Base-by-base conservation (phyloP, 345 rosid species). In the Boechera divaricarpa region DNA sequence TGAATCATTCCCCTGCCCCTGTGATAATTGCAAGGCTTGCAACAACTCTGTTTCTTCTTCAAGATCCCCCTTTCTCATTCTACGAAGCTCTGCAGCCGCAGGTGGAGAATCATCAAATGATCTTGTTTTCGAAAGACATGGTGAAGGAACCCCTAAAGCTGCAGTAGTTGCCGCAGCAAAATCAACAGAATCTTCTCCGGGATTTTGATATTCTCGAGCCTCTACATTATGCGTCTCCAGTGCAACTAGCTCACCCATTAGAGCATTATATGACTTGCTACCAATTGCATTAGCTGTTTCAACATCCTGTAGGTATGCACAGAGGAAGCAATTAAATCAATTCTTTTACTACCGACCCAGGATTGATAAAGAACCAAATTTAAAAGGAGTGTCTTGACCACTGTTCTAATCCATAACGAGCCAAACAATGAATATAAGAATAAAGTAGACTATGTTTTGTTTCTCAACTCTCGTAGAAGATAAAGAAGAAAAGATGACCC, bases 91-190 rank as follows among this genome's bases (percentile, higher is more conserved):
- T 65, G 86, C 68, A 57, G 75, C 80, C 32, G 93, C 82, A 80
- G 58, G 82, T 38, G 93, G 91, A 81, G 96, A 87, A 18, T 87
- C 91, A 35, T 87, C 91, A 64, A 90, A 91, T 71, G 99, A 93
- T 72, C 85, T 87, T 26, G 89, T 80, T 77, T 85, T 93, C 72
- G 90, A 86, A 77, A 90, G 98, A 77, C 80, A 79, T 4, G 99
- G 98, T 64, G 97, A 91, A 85, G 99, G 98, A 78, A 93, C 93
- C 69, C 98, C 98, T 28, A 96, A 82, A 45, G 92, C 83, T 28
- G 99, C 98, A 67, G 99, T 83, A 56, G 99, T 90, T 73, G 99
- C 98, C 52, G 98, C 98, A 79, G 86, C 98, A 89, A 93, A 96
- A 88, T 96, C 98, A 80, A 93, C 85, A 33, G 79, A 83, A 82